phyloP scores from a whole-genome alignment of 208 protist genomes.

The Leishmania braziliensis region DNA sequence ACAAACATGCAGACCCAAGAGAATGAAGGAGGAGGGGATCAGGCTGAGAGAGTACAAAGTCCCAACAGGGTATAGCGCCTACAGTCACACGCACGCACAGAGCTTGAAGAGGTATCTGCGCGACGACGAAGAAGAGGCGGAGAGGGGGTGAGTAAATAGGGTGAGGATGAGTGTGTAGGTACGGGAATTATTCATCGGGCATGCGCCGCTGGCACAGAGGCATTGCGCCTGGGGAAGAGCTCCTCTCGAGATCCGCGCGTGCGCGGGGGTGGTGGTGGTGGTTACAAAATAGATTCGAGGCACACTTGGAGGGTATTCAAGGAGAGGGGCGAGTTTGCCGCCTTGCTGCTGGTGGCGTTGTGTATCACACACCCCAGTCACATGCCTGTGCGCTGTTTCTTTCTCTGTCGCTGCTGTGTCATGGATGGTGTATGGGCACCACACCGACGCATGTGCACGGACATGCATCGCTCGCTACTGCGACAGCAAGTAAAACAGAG shows the following conservation, averaged over 20 bases:
- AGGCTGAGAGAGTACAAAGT: background rate
- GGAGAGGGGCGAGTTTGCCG: background rate
- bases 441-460: slow-evolving; percentile 3
- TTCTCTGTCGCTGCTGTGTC: background rate
- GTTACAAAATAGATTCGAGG: background rate
- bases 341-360: background rate
- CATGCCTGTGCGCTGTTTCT: background rate
- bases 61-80: too few relatives aligned
- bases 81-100: background rate
- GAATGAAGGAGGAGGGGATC: background rate
- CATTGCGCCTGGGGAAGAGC: background rate
- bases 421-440: background rate
- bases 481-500: background rate
- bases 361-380: background rate
- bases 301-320: background rate
- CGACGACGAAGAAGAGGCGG: background rate
- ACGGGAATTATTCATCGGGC: background rate
- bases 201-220: background rate
- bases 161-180: background rate
- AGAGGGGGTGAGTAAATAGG: background rate
- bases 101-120: background rate
- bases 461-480: background rate
- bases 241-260: background rate
- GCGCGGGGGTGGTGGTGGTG: background rate
- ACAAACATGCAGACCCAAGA: background rate